phyloP scores from a whole-genome alignment of 2,329 filamentous ascomycete species.

The Alternaria sp. region DNA sequence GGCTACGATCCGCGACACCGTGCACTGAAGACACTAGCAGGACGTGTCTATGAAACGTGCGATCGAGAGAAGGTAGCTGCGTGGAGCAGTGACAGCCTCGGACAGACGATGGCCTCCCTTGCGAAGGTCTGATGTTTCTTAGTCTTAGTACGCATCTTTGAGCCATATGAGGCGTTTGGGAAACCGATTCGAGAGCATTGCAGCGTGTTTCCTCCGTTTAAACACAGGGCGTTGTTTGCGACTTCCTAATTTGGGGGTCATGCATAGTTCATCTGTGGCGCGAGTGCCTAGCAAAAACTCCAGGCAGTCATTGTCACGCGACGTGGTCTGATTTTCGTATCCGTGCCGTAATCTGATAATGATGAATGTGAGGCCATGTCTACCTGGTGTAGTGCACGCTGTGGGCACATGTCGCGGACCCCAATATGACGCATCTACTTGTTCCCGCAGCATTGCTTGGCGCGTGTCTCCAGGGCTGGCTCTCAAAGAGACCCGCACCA shows the following conservation, averaged over 20 bases:
- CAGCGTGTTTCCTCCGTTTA: conserved; percentile 12
- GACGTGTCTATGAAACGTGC: conserved; percentile 69
- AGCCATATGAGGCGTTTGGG: conserved; percentile 7
- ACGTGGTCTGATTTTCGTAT: background rate
- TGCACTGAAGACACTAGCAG: conserved; percentile 64
- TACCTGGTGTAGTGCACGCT: background rate
- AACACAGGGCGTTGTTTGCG: conserved; percentile 17
- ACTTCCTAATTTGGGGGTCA: conserved; percentile 4
- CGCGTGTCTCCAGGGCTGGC: conserved; percentile 11
- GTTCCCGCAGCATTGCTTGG: conserved; percentile 13
- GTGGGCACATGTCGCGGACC: conserved; percentile 15
- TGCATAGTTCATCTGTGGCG: conserved; percentile 5
- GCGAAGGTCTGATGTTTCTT: conserved; percentile 12
- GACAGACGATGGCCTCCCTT: conserved; percentile 17
- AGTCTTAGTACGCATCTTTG: background rate
- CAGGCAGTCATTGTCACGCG: conserved; percentile 8
- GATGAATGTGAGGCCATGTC: background rate
- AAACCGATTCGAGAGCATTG: conserved; percentile 9
- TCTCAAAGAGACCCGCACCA: conserved; percentile 14
- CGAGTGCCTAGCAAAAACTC: conserved; percentile 3
- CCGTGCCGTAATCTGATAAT: background rate
- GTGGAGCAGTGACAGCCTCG: conserved; percentile 66
- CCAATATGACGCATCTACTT: conserved; percentile 23
- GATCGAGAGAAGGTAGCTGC: conserved; percentile 69
- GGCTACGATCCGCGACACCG: conserved; percentile 57